Percentiles rank a stretch among this genome's conserved stretches.
phyloP scores from a whole-genome alignment of 345 rosid genomes.

The Salix viminalis region DNA sequence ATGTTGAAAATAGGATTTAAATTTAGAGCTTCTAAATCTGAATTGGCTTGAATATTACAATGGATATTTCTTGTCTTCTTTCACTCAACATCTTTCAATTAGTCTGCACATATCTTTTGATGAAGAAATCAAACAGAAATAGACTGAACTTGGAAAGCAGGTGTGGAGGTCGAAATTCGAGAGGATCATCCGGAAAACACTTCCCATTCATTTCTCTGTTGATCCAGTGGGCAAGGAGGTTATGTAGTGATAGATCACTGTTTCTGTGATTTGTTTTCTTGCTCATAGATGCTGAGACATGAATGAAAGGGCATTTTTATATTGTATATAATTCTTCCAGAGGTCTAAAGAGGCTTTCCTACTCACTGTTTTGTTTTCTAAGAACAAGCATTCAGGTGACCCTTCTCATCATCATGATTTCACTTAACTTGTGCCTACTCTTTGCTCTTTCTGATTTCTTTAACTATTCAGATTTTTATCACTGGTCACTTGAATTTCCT shows the following conservation, averaged over 20 bases:
- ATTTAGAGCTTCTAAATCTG: not conserved
- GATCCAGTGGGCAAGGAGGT: conserved; percentile 80
- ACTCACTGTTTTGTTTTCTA: not conserved
- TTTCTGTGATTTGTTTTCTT: conserved; percentile 4
- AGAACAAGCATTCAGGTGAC: not conserved
- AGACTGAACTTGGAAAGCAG: conserved; percentile 37
- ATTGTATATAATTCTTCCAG: not conserved
- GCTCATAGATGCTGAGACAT: conserved; percentile 12
- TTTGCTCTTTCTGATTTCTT: not conserved
- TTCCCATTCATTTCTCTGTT: conserved; percentile 57
- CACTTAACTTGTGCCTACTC: not conserved
- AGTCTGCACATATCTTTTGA: not conserved
- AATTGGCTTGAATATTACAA: not conserved
- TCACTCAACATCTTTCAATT: not conserved
- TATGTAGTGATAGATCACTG: conserved; percentile 46
- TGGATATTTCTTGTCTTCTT: not conserved
- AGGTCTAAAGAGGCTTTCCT: not conserved
- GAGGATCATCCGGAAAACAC: conserved; percentile 39
- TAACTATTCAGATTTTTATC: not conserved
- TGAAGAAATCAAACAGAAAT: not conserved
- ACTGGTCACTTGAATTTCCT: not conserved
- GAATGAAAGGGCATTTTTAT: not conserved
- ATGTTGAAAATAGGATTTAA: not conserved
- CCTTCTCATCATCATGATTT: not conserved
- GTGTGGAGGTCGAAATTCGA: conserved; percentile 64